These are phyloP conservation scores for Pseudogymnoascus sp. DNA, from an alignment of 2,329 filamentous ascomycete genomes.

Conservation along the genomic window DNA sequence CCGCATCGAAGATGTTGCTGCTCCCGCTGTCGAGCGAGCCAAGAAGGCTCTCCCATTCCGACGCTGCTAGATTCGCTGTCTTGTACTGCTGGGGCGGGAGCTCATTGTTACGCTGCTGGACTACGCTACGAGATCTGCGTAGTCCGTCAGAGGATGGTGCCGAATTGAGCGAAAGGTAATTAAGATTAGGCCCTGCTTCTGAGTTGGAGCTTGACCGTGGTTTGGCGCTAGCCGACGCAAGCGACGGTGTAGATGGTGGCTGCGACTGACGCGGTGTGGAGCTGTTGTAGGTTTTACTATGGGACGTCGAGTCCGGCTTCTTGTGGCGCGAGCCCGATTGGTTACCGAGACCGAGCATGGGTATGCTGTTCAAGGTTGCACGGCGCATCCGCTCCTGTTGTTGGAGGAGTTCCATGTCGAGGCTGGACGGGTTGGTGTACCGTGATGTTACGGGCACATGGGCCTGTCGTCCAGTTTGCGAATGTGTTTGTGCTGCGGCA, in stretches of 20 bases:
- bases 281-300: background rate
- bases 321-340: slow-evolving; percentile 37
- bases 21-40: slow-evolving; percentile 71
- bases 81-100: slow-evolving; percentile 3
- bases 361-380: slow-evolving; percentile 43
- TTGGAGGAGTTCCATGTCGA: slow-evolving; percentile 44
- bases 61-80: slow-evolving; percentile 43
- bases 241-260: background rate
- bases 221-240: background rate
- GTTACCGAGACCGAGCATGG: slow-evolving; percentile 10
- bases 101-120: background rate
- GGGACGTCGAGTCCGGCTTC: slow-evolving; percentile 39
- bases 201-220: slow-evolving; percentile 12
- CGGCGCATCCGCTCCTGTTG: slow-evolving; percentile 51
- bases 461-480: background rate
- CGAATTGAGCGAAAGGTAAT: slow-evolving; percentile 46
- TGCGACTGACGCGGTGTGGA: background rate
- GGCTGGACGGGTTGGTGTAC: slow-evolving; percentile 21
- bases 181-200: slow-evolving; percentile 39
- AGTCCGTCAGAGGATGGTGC: background rate
- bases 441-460: background rate
- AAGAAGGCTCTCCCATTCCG: slow-evolving; percentile 77
- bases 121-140: background rate
- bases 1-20: slow-evolving; percentile 76
- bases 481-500: background rate